Base-by-base conservation (phyloP, 2,329 filamentous ascomycete genomes). In the Microascus cirrosus region DNA sequence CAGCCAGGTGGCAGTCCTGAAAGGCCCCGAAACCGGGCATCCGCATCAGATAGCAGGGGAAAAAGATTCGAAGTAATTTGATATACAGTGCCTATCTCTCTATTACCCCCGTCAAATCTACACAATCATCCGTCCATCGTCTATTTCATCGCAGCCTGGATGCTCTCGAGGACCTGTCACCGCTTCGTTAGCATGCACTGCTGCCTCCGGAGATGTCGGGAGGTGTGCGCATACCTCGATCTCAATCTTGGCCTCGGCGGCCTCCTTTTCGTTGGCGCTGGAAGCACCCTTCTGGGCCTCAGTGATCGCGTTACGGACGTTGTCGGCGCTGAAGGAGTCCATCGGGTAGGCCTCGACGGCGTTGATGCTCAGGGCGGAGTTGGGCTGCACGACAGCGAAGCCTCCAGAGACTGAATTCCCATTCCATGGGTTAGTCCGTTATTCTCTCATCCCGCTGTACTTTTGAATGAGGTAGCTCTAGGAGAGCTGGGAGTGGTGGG, bases 241-340 rank as follows among this genome's bases (percentile, higher is more conserved):
- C 83, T 97, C 93, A 73, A 99, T 93, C 85, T 96, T 97, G 65
- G 94, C 94, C 85, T 99, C 94, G 64, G 93, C 93, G 76, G 97
- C 89, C 71, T 97, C 94, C 78, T 91, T 87, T 84, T 96, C 94
- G 75, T 90, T 96, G 70, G 93, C 94, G 71, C 80, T 85, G 73
- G 77, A 85, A 68, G 87, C 91, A 71, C 97, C 86, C 86, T 96
- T 97, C 78, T 96, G 90, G 64, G 92, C 91, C 80, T 99, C 94
- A 61, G 89, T 77, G 68, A 97, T 90, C 80, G 96, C 93, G 70
- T 87, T 84, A 71, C 83, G 84, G 73, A 99, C 89, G 65, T 89
- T 86, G 62, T 97, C 94, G 65, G 85, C 79, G 81, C 89, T 96
- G 82, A 99, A 99, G 71, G 96, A 91, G 77, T 97, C 94, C 60